Base-by-base conservation (phyloP, 257 asterid species). In the Hygrophila difformis region DNA sequence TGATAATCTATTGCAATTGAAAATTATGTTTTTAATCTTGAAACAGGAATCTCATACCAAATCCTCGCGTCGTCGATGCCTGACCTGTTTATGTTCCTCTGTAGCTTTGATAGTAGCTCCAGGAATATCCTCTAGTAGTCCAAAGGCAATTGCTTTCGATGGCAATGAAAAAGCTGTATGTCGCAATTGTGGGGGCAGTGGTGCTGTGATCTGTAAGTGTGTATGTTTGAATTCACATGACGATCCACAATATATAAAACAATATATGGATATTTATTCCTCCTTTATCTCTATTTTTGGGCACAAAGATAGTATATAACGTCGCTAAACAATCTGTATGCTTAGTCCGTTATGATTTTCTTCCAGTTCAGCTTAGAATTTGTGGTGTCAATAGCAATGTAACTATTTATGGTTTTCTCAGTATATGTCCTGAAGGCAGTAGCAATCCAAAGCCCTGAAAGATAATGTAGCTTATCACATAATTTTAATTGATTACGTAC, bases 161-260 rank as follows among this genome's bases (percentile, higher is more conserved):
- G 76, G 79, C 62, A 75, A 70, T 41, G 94, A 73, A 49, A 74
- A 63, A 33, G 61, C 87, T 14, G 92, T 53, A 3, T 91, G 96
- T 66, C 92, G 92, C 34, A 89, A 89, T 39, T 89, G 98, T 54
- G 62, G 72, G 60, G 98, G 96, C 61, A 82, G 84, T 51, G 98
- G 98, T 12, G 96, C 98, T 47, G 47, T 91, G 43, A 77, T 85
- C 38, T 91, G 94, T 91, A 61, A 66, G 98, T 75, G 21, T 36
- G 38, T 5, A 8, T 23, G 36, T 37, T 28, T 17, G 23, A 36
- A 11, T 47, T 39, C 42, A 39, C 17, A 8, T 1, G 16, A 51
- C 18, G 23, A 49, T 8, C 23, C 31, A 40, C 12, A 11, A 12
- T 26, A 16, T 39, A 1, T 15, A 24, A 24, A 15, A 17, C n/a